A percentile compares a stretch with the other conserved stretches of the same genome.
Evolutionary conservation across 768 basidiomycete species (phyloP).

Genomic region (Termitomyces sp.): DNA sequence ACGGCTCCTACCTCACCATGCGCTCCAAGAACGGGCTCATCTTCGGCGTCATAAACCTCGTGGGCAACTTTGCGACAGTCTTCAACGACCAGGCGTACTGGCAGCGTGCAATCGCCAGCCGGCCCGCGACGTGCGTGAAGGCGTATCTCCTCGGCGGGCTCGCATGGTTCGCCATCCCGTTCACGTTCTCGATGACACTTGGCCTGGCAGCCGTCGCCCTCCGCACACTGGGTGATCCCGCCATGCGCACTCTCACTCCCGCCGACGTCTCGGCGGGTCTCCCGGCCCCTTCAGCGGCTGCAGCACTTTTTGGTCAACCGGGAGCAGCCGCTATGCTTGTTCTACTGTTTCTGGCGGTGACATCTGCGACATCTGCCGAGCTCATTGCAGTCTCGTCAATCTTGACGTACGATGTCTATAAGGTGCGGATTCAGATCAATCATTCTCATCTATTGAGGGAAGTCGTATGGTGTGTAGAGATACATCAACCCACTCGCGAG

Average conservation of each 20-base stretch:
- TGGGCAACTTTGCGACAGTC: constrained; percentile 70
- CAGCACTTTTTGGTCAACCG: constrained; percentile 71
- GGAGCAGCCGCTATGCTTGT: constrained; percentile 79
- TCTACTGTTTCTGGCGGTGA: constrained; percentile 84
- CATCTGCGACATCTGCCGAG: constrained; percentile 83
- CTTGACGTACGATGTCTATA: constrained; percentile 83
- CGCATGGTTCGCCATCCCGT: constrained; percentile 89
- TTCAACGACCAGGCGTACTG: constrained; percentile 77
- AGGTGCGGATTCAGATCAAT: constrained; percentile 30
- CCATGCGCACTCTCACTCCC: constrained; percentile 42
- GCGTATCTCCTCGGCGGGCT: constrained; percentile 87
- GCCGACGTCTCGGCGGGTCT: constrained; percentile 83
- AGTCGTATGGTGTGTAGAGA: constrained; percentile 27
- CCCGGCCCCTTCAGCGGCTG: constrained; percentile 79
- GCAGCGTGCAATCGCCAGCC: constrained; percentile 87
- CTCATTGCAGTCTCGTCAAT: constrained; percentile 86
- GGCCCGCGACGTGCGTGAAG: constrained; percentile 82
- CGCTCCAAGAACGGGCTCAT: constrained; percentile 70
- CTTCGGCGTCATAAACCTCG: constrained; percentile 86
- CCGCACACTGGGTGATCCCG: constrained; percentile 36
- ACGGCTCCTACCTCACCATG: constrained; percentile 83
- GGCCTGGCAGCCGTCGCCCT: constrained; percentile 88
- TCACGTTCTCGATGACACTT: constrained; percentile 81
- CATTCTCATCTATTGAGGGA: not conserved
- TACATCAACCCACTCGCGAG: constrained; percentile 83